These are phyloP conservation scores for Candida sakaeoensis DNA, from an alignment of 805 yeast genomes.

Conservation along the genomic window DNA sequence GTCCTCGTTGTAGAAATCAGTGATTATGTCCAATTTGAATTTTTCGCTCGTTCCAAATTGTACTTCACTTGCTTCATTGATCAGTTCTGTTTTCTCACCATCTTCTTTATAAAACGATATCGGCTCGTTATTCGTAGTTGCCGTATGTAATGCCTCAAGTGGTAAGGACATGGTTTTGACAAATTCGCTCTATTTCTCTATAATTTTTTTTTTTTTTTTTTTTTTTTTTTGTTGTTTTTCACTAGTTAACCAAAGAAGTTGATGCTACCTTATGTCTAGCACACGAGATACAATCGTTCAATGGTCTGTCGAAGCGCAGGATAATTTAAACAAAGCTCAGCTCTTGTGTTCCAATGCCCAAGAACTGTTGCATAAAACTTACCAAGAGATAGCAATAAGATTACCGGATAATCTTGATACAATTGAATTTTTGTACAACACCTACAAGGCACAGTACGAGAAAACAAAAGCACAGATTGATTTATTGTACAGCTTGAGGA, in stretches of 20 bases:
- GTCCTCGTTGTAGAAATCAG: slow-evolving; percentile 54
- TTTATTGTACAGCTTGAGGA: slow-evolving; percentile 13
- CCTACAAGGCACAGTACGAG: slow-evolving; percentile 15
- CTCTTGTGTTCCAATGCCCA: slow-evolving; percentile 33
- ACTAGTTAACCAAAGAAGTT: no score
- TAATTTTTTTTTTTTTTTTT: slow-evolving; percentile 1
- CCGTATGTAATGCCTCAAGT: slow-evolving; percentile 25
- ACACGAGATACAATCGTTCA: slow-evolving; percentile 11
- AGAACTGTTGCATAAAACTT: slow-evolving; percentile 22
- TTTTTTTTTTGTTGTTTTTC: background rate
- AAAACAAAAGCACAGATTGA: slow-evolving; percentile 14
- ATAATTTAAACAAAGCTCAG: slow-evolving; percentile 27
- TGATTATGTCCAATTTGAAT: slow-evolving; percentile 40
- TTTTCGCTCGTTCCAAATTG: slow-evolving; percentile 24
- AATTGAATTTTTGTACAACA: slow-evolving; percentile 13
- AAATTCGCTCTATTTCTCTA: background rate
- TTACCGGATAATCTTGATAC: slow-evolving; percentile 23
- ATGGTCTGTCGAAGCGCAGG: slow-evolving; percentile 31
- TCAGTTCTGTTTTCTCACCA: slow-evolving; percentile 18
- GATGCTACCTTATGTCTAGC: slow-evolving; percentile 1
- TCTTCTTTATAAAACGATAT: slow-evolving; percentile 18
- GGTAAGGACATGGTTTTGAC: slow-evolving; percentile 12
- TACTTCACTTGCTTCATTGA: slow-evolving; percentile 34
- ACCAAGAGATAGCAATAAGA: slow-evolving; percentile 18
- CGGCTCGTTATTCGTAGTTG: slow-evolving; percentile 21